These are phyloP conservation scores for Leucocoprinus leucothites DNA, from an alignment of 768 basidiomycete species.

Conservation along the genomic window DNA sequence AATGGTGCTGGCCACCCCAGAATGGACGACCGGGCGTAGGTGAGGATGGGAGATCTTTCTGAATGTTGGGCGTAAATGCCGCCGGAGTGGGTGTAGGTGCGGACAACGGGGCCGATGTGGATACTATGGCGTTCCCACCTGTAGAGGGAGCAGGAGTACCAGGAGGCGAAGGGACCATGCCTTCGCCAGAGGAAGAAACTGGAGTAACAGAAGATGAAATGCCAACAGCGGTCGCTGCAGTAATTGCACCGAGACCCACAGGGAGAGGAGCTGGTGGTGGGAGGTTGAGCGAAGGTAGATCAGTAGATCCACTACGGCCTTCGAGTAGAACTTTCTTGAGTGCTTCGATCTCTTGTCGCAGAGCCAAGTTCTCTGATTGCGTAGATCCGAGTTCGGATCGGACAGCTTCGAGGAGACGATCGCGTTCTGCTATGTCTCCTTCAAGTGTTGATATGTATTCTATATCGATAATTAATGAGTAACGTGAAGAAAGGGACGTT, in stretches of 20 bases:
- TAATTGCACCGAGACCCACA: slow-evolving; percentile 33
- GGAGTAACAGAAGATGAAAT: background rate
- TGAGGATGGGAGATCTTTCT: slow-evolving; percentile 72
- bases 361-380: slow-evolving; percentile 77
- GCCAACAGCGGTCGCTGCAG: slow-evolving; percentile 18
- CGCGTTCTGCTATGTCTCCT: slow-evolving; percentile 88
- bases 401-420: slow-evolving; percentile 85
- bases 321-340: slow-evolving; percentile 76
- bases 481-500: slow-evolving; percentile 14
- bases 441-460: slow-evolving; percentile 96
- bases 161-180: slow-evolving; percentile 1
- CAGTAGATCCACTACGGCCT: slow-evolving; percentile 47
- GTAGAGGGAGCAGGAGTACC: background rate
- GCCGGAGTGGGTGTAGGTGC: background rate
- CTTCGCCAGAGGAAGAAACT: no score
- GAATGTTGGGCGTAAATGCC: slow-evolving; percentile 60
- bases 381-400: slow-evolving; percentile 78
- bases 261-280: slow-evolving; percentile 51
- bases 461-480: slow-evolving; percentile 24
- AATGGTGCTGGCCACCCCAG: slow-evolving; percentile 64
- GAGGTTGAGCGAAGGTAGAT: slow-evolving; percentile 34
- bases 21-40: slow-evolving; percentile 47
- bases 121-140: background rate
- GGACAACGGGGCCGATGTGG: background rate
- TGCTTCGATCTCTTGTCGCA: slow-evolving; percentile 72